Evolutionary conservation across 1,284 basidiomycete genomes (phyloP), one percentile per base, ranked within the genome.

Genomic region (Mycosarcoma mackinlayi): DNA sequence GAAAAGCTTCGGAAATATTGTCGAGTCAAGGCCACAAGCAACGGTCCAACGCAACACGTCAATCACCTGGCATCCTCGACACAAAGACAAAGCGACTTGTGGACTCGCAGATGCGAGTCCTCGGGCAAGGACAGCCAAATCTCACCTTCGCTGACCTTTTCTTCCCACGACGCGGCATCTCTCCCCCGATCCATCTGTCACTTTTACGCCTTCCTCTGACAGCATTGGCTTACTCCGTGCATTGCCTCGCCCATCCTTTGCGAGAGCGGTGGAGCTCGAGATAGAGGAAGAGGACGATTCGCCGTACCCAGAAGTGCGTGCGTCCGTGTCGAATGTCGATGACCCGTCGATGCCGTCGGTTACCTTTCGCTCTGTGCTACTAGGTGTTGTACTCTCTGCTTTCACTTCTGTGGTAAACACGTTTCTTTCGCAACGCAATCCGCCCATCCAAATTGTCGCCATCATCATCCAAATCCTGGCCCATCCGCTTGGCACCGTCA

Each of bases 251-350:
- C 52, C 52, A 23, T 48, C 42, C 7, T 55, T 51, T 21, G 39
- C 56, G 0, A 41, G 61, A 25, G 44, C 50, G 19, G 55, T 71
- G 16, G 63, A 71, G 40, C 54, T 73, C 19, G 70, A 73, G 48
- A 40, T 55, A 2, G 65, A 73, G 49, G 50, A 55, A 16, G 73
- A 78, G 21, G 74, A 79, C 11, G 77, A 80, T 38, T 78, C 76
- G 25, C 76, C 76, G 0, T 80, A 79, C 34, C 53, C 66, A 1
- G 77, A 81, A 60, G 79, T 81, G 27, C 73, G 77, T 1, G 74
- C 78, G 3, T 65, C 79, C 4, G 74, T 80, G 6, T 73, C 75
- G 11, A 80, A 80, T 39, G 51, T 79, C 19, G 79, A 81, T 42
- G 79, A 81, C 41, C 69, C 73, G 0, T 30, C 46, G 8, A 76